Base-by-base conservation (phyloP, 352 stramenopile genomes). In the Pythium angustatum region DNA sequence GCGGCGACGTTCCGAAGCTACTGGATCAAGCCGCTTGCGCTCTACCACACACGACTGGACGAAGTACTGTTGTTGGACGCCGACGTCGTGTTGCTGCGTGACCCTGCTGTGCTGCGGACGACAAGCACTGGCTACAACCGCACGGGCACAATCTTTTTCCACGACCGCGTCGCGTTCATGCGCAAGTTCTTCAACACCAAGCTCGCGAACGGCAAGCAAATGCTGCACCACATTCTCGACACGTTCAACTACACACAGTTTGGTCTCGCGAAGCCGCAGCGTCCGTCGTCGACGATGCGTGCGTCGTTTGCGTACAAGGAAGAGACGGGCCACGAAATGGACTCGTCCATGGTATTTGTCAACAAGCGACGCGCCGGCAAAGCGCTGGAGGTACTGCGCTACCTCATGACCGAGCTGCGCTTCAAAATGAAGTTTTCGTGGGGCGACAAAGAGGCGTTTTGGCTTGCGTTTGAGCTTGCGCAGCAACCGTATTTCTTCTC, bases 101-200 rank as follows among this genome's bases (percentile, higher is more conserved):
- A 90, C 48, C 78, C 78, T 0, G 73, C 79, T 2, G 11, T n/a
- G 31, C 62, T 76, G 28, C 43, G 87, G 14, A 54, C 64, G 15
- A 22, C 15, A 5, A 74, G 72, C 53, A 72, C 48, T 1, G 82
- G 76, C 17, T 91, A 91, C 51, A 26, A 64, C 11, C 58, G 61
- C 41, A 85, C 72, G 4, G 81, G 81, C 19, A 88, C 81, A 36
- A 75, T 78, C 14, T 91, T 91, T 58, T 91, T 91, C 63, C 80
- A 87, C 34, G 82, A 91, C 53, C 81, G 79, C 12, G 64, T 86
- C 38, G 58, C 64, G 24, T 79, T 78, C 17, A 62, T 85, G 47
- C 80, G 76, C 61, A 75, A 75, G 30, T 75, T 73, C 49, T 70
- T 75, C 52, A 68, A 78, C 3, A 15, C 24, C 1, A 5, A 62